Base-by-base conservation (phyloP, 2,329 filamentous ascomycete species). In the Beauveria medogensis region DNA sequence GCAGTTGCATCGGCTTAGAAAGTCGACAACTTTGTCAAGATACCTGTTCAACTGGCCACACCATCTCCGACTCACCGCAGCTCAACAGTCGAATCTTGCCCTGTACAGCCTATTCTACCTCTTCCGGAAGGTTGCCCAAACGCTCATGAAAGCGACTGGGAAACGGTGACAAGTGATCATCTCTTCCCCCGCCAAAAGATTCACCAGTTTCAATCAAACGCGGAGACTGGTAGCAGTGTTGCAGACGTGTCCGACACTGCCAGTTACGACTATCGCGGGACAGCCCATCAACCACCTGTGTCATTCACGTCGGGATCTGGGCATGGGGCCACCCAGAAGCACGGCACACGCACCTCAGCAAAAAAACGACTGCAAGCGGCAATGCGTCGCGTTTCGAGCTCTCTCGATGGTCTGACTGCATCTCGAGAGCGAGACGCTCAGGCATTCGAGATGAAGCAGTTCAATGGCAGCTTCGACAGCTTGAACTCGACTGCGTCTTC, bases 241-340 rank as follows among this genome's bases (percentile, higher is more conserved):
- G 78, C 78, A 2, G 73, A 80, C 62, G 71, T 75, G 7, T 79
- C 78, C 1, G 77, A 80, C 48, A 63, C 63, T 8, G 18, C 46
- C 7, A 56, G 53, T 20, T 62, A 55, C 8, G 50, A 26, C 37
- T 34, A 50, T 44, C 44, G 34, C 44, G 24, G 55, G 14, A 30
- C 46, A 37, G n/a, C 44, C 30, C 18, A 34, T 34, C 24, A 53
- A 2, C 52, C 41, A 10, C 57, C 57, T 3, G 52, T 40, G 16
- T n/a, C 41, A 6, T 54, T 28, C 24, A 22, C 24, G 5, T 28
- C 57, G 7, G 48, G 20, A 5, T 16, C 47, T 10, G 50, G 50
- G 20, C n/a, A 48, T 22, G 37, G 30, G 22, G 10, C 41, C 20
- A 18, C 9, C 8, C 50, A 24, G 30, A 48, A 54, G 24, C 28